A percentile compares a stretch with the other conserved stretches of the same genome.
phyloP scores from a whole-genome alignment of 2,329 filamentous ascomycete genomes.

The Alternaria brassicae region DNA sequence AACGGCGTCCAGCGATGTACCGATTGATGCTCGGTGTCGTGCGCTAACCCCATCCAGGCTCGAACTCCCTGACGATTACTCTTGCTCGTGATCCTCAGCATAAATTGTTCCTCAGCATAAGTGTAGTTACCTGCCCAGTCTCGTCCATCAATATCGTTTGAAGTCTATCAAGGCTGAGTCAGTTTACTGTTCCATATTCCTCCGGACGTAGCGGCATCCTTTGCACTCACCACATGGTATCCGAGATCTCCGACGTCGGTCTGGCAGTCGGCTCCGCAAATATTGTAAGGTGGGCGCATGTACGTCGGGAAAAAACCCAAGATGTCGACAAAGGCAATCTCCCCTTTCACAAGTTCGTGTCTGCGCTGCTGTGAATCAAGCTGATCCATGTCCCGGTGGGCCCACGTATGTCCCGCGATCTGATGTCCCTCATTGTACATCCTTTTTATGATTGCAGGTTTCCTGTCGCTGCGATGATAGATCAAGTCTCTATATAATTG shows the following conservation, averaged over 20 bases:
- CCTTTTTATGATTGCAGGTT: conserved; percentile 54
- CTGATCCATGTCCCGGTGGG: conserved; percentile 39
- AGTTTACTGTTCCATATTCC: background rate
- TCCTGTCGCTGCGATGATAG: conserved; percentile 51
- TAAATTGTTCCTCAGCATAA: background rate
- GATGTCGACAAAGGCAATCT: conserved; percentile 58
- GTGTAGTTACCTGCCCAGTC: conserved; percentile 9
- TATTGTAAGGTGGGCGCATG: conserved; percentile 60
- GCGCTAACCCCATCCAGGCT: conserved; percentile 5
- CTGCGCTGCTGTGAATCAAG: background rate
- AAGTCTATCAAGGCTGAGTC: background rate
- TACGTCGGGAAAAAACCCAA: conserved; percentile 58
- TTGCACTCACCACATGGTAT: conserved; percentile 53
- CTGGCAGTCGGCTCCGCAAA: conserved; percentile 44
- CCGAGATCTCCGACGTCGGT: conserved; percentile 53
- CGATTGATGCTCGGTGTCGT: conserved; percentile 1
- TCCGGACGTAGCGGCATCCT: background rate
- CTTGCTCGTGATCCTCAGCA: background rate
- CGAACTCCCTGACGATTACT: background rate
- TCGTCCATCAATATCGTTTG: background rate
- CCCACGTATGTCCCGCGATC: conserved; percentile 59
- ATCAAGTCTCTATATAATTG: conserved; percentile 54
- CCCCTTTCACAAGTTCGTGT: conserved; percentile 59
- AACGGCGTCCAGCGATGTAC: conserved; percentile 10
- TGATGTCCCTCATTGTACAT: conserved; percentile 61